Base-by-base conservation (phyloP, 2,329 filamentous ascomycete genomes). In the Nemania serpens region DNA sequence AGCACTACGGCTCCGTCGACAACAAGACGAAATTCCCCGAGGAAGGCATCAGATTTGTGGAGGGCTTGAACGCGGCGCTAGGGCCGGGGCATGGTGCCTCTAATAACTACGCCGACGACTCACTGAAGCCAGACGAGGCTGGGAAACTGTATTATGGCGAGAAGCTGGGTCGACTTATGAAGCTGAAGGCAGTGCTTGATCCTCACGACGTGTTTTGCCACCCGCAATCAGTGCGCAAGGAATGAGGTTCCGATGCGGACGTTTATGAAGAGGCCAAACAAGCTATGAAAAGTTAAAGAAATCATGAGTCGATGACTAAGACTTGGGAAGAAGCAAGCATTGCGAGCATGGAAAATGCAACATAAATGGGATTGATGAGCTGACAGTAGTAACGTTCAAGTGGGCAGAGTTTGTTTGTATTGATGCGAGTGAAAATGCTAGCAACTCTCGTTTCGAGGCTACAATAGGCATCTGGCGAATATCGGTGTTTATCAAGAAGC, bases 71-170 rank as follows among this genome's bases (percentile, higher is more conserved):
- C 15, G 39, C 62, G 15, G 58, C 71, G 6, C 63, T 72, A 50
- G 67, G 67, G 1, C n/a, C 39, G 2, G 45, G 43, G 5, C 64
- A 55, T 37, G 68, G 69, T 3, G 69, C 71, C 15, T 72, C 70
- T 55, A 61, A 59, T 3, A 71, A 70, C 58, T 74, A 74, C 52
- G 55, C 65, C 25, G 71, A 74, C 20, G 62, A 71, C 11, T 69
- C 62, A 36, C 52, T 73, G 17, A 42, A 49, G 1, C 55, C 60
- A 17, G 66, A 66, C 5, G 56, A 66, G 48, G 70, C 70, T 5
- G 59, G 67, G 4, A 46, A 43, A 39, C 54, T 70, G 22, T 73
- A 73, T 54, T 69, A 70, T 20, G 68, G 70, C 5, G 15, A 58
- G 9, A 55, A 62, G 47, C 20, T 69, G 2, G 37, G n/a, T n/a